Base-by-base conservation (phyloP, 345 rosid genomes). In the Populus ilicifolia region DNA sequence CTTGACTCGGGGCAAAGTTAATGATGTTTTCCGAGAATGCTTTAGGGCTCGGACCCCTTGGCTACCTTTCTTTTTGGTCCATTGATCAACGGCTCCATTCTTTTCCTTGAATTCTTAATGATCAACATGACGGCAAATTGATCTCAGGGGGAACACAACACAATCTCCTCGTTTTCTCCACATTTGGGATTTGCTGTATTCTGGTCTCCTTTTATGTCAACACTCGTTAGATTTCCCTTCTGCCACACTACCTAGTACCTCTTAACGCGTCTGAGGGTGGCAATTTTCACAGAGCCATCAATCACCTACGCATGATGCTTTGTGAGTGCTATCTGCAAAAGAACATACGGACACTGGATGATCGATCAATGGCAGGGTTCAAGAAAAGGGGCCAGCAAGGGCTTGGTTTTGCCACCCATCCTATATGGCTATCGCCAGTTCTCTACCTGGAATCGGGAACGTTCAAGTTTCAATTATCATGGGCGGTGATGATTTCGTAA, bases 131-230 rank as follows among this genome's bases (percentile, higher is more conserved):
- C 62, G 23, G 10, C 11, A 54, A 21, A n/a, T 3, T 23, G 29
- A n/a, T 59, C 64, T 1, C 2, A 29, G 54, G 5, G 5, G 41
- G 63, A 56, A 23, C 48, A 50, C 44, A 56, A 18, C 48, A 50
- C 44, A 41, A 38, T 5, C 35, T 50, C 36, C 12, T 39, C 4
- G 18, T 56, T 68, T 29, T 1, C 71, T 36, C 41, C 27, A 9
- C n/a, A 10, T 43, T 29, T 43, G 35, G 43, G 23, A 56, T 38
- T 61, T 10, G 8, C 41, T 38, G 14, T 35, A 13, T 80, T 21
- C 25, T 21, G 23, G 62, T 62, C 67, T 36, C 29, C 71, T 61
- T 80, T 72, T 77, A 18, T 36, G 33, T 44, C 29, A 76, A 56
- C 76, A 50, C 14, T 1, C 1, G 59, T 21, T 14, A 21, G 65